phyloP scores from a whole-genome alignment of 2,329 filamentous ascomycete species.

The Alternaria sp. region DNA sequence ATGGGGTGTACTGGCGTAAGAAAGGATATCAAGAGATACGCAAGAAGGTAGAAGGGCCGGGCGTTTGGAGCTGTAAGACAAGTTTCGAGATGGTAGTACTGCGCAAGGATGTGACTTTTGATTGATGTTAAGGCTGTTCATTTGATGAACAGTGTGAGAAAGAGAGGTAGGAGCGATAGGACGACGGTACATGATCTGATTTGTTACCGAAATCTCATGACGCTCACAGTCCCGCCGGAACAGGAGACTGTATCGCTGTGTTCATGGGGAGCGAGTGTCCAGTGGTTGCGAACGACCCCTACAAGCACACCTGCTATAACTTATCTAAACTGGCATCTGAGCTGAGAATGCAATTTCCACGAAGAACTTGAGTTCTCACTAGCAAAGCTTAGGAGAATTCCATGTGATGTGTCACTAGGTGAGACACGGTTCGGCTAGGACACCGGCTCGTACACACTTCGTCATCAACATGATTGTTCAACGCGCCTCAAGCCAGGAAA shows the following conservation, averaged over 20 bases:
- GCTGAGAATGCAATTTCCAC: too few relatives aligned
- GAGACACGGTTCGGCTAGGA: too few relatives aligned
- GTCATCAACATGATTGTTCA: too few relatives aligned
- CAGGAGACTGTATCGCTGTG: neutral
- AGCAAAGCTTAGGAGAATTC: too few relatives aligned
- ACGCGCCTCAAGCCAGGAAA: too few relatives aligned
- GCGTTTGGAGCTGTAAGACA: constrained; percentile 32
- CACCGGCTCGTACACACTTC: too few relatives aligned
- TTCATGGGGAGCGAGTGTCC: neutral
- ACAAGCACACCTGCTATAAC: fast-evolving
- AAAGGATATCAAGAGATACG: constrained; percentile 34
- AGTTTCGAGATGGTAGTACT: constrained; percentile 38
- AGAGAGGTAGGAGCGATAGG: neutral
- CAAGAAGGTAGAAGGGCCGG: constrained; percentile 12
- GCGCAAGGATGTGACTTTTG: constrained; percentile 24
- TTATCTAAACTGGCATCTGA: neutral
- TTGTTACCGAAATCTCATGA: fast-evolving
- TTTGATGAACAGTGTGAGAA: neutral
- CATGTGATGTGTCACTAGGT: too few relatives aligned
- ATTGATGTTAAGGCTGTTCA: too few relatives aligned
- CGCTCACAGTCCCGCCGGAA: fast-evolving
- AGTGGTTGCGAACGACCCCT: neutral
- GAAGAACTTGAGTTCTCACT: fast-evolving
- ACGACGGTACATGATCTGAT: neutral
- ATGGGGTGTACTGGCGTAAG: constrained; percentile 40